Percentiles rank a stretch among this genome's conserved stretches.
Evolutionary conservation across 495 filamentous ascomycete species (phyloP).

Genomic region (Sphaerosporella brunnea): DNA sequence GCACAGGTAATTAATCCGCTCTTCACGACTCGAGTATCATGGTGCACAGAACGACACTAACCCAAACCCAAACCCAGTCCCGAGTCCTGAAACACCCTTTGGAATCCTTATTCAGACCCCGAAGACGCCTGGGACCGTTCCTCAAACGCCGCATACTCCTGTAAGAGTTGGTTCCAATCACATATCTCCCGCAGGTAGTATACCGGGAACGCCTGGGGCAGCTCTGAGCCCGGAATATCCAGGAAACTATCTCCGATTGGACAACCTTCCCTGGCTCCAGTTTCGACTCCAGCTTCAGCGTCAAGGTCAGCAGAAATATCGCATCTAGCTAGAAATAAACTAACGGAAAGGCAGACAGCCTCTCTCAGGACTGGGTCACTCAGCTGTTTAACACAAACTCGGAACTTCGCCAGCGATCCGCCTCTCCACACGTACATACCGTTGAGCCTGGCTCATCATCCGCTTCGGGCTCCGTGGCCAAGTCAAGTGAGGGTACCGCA

Average conservation of each 20-base stretch:
- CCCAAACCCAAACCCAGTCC: no score
- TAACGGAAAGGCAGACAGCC: not conserved
- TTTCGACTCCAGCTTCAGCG: not conserved
- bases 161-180: no score
- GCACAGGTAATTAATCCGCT: not conserved
- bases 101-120: not conserved
- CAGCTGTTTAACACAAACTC: not conserved
- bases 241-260: not conserved
- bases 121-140: not conserved
- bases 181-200: not conserved
- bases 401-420: not conserved
- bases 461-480: not conserved
- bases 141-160: no score
- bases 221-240: not conserved
- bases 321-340: no score
- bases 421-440: not conserved
- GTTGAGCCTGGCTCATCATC: not conserved
- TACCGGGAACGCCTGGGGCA: not conserved
- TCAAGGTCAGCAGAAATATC: not conserved
- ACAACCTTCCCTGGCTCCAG: conserved; percentile 1
- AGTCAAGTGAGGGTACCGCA: not conserved
- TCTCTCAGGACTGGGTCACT: not conserved
- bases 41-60: no score
- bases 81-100: not conserved
- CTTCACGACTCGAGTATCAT: no score